Conservation (phyloP, 2,329 filamentous ascomycete genomes). For the Raffaelea ambrosiae region DNA sequence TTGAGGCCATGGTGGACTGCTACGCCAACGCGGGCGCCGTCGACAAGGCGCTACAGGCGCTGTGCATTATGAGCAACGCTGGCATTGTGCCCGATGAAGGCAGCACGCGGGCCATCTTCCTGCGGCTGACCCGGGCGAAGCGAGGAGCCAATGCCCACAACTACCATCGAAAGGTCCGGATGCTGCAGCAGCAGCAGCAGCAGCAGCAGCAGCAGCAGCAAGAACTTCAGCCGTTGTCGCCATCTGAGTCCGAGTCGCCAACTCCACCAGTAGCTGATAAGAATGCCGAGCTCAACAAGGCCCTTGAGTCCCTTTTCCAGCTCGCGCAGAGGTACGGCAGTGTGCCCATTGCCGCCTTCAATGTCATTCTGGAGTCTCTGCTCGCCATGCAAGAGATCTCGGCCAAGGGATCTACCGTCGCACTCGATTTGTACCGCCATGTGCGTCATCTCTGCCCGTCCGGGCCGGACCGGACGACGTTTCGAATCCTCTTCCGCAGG, state of each 20-base stretch:
- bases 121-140: slow-evolving; percentile 32
- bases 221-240: neutral
- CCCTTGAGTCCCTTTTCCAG: slow-evolving; percentile 46
- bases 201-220: no score
- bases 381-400: slow-evolving; percentile 3
- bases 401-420: slow-evolving; percentile 9
- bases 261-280: no score
- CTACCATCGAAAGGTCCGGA: neutral
- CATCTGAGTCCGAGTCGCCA: no score
- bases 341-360: slow-evolving; percentile 29
- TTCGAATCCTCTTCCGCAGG: slow-evolving; percentile 23
- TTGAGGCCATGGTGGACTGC: slow-evolving; percentile 68
- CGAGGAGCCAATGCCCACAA: neutral
- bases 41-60: slow-evolving; percentile 55
- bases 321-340: slow-evolving; percentile 28
- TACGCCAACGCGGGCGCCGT: slow-evolving; percentile 56
- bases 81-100: slow-evolving; percentile 47
- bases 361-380: slow-evolving; percentile 30
- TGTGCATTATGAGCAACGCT: slow-evolving; percentile 65
- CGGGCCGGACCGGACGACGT: slow-evolving; percentile 27
- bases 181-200: no score
- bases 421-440: slow-evolving; percentile 27
- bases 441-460: slow-evolving; percentile 25
- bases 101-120: slow-evolving; percentile 56
- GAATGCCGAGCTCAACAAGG: slow-evolving; percentile 33